Conservation (phyloP, 2,329 filamentous ascomycete species). For the Ophiocordyceps camponoti-rufipedis region DNA sequence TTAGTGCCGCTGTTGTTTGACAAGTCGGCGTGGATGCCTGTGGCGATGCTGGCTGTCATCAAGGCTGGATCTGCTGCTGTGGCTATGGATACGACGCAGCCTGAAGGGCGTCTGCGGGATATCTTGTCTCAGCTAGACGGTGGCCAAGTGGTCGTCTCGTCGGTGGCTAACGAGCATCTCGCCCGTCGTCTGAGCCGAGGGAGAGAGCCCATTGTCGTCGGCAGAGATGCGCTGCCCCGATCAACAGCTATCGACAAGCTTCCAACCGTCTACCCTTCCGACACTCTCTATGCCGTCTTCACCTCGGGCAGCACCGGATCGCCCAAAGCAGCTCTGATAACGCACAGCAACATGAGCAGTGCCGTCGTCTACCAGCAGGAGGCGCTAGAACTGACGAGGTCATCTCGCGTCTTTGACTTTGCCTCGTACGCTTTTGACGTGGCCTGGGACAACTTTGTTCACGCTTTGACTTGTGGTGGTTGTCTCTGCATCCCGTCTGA, state of each 20-base stretch:
- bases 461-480: no score
- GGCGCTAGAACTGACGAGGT: neutral
- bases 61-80: slow-evolving; percentile 7
- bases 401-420: neutral
- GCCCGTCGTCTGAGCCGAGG: no score
- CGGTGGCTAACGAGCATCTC: no score
- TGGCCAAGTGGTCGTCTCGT: no score
- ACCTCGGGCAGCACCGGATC: slow-evolving; percentile 1
- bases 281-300: slow-evolving; percentile 5
- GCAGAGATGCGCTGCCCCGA: no score
- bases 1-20: slow-evolving; percentile 8
- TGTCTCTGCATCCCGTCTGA: no score
- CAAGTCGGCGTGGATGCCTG: slow-evolving; percentile 8
- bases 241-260: no score
- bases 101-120: neutral
- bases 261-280: no score
- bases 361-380: neutral
- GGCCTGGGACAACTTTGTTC: no score
- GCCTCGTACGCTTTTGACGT: neutral
- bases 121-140: no score
- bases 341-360: no score
- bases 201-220: no score
- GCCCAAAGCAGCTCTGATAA: neutral
- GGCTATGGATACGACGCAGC: neutral
- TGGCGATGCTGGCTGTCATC: slow-evolving; percentile 8